Evolutionary conservation across 2,329 filamentous ascomycete species (phyloP).

Genomic region (Calonectria henricotiae): DNA sequence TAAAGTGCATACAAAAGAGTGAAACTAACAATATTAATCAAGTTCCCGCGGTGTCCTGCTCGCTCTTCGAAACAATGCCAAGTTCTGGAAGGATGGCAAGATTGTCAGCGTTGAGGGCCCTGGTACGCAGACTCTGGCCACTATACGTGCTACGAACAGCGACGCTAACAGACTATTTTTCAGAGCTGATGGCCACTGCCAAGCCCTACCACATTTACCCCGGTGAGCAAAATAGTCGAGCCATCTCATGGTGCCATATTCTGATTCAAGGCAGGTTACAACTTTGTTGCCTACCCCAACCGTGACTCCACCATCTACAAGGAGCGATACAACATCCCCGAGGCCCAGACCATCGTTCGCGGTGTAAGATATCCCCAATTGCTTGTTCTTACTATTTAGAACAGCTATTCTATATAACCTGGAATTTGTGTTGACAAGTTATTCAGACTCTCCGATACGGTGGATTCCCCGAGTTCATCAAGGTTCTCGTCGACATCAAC

Average conservation of each 20-base stretch:
- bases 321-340: slow-evolving; percentile 92
- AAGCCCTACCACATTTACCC: slow-evolving; percentile 95
- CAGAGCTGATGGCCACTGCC: slow-evolving; percentile 87
- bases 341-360: slow-evolving; percentile 90
- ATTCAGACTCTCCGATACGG: slow-evolving; percentile 83
- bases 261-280: slow-evolving; percentile 69
- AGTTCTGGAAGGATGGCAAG: slow-evolving; percentile 86
- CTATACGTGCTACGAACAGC: not conserved
- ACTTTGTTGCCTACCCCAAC: slow-evolving; percentile 95
- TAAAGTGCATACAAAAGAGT: too few relatives aligned
- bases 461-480: slow-evolving; percentile 93
- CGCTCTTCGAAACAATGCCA: slow-evolving; percentile 88
- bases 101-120: slow-evolving; percentile 75
- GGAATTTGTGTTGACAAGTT: not conserved
- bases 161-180: slow-evolving; percentile 18
- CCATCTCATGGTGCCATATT: not conserved
- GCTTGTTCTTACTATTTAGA: not conserved
- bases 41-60: slow-evolving; percentile 86
- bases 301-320: slow-evolving; percentile 90
- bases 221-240: slow-evolving; percentile 21
- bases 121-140: not conserved
- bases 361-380: slow-evolving; percentile 55
- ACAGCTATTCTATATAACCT: not conserved
- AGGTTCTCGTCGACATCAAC: slow-evolving; percentile 88
- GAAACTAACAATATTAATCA: not conserved